Conservation (phyloP, 2,329 filamentous ascomycete genomes). For the Verticillium klebahnii region DNA sequence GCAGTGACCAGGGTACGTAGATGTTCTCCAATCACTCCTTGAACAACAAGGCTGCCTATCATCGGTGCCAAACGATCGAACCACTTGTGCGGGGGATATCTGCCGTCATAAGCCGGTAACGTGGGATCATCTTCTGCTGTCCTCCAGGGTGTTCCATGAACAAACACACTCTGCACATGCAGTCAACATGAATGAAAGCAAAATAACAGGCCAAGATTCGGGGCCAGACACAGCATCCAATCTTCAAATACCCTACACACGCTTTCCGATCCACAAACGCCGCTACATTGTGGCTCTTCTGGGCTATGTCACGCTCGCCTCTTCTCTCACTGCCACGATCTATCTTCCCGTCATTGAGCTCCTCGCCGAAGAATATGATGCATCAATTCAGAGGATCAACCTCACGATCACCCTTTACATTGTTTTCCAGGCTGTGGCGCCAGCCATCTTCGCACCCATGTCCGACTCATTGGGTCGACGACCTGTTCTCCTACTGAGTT, state of each 20-base stretch:
- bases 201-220: too few species aligned
- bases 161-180: too few species aligned
- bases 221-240: too few species aligned
- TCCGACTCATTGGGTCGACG: conserved; percentile 15
- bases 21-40: background rate
- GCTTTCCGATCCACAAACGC: too few species aligned
- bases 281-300: too few species aligned
- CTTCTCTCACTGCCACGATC: conserved; percentile 43
- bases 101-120: background rate
- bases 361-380: conserved; percentile 31
- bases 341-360: conserved; percentile 44
- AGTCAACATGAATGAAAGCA: too few species aligned
- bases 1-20: too few species aligned
- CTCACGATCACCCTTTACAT: background rate
- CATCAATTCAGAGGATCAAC: conserved; percentile 25
- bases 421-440: background rate
- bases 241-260: too few species aligned
- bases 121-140: too few species aligned
- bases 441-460: background rate
- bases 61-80: background rate
- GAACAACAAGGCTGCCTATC: background rate
- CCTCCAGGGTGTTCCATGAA: too few species aligned
- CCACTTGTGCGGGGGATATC: background rate
- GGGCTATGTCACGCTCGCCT: conserved; percentile 6
- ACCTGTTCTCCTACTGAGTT: conserved; percentile 41